A percentile compares a stretch with the other conserved stretches of the same genome.
These are phyloP conservation scores for Fistulifera pelliculosa DNA, from an alignment of 108 stramenopile species.

Conservation along the genomic window DNA sequence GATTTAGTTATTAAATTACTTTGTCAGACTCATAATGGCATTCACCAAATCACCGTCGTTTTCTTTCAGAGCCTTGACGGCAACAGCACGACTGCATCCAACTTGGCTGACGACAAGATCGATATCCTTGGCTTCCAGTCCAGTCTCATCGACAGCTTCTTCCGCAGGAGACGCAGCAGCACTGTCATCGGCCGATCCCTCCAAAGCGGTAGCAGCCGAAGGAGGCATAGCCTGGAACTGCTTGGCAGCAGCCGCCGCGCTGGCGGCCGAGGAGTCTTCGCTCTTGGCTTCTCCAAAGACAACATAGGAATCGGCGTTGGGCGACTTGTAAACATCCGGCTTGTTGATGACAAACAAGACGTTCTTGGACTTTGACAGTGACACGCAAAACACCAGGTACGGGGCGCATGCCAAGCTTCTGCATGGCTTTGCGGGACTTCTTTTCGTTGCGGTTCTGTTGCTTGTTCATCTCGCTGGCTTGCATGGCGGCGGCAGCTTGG, in stretches of 20 bases:
- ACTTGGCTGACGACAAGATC: conserved; percentile 94
- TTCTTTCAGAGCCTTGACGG: conserved; percentile 91
- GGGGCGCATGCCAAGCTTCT: conserved; percentile 93
- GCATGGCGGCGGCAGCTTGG: too few species aligned
- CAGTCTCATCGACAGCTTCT: conserved; percentile 88
- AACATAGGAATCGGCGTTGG: conserved; percentile 92
- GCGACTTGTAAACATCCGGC: conserved; percentile 94
- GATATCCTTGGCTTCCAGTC: conserved; percentile 94
- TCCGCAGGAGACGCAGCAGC: conserved; percentile 28
- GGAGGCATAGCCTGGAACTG: conserved; percentile 65
- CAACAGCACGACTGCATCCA: conserved; percentile 73
- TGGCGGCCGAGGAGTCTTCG: conserved; percentile 84
- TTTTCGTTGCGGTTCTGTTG: conserved; percentile 96
- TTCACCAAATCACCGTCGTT: conserved; percentile 96
- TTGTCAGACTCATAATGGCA: conserved; percentile 95
- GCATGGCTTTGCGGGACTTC: conserved; percentile 98
- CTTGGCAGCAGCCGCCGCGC: conserved; percentile 79
- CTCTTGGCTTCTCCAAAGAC: conserved; percentile 99
- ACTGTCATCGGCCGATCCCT: conserved; percentile 18
- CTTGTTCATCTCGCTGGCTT: conserved; percentile 3
- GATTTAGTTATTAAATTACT: conserved; percentile 35
- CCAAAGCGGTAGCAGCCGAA: conserved; percentile 34
- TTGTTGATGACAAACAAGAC: conserved; percentile 92
- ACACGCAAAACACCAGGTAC: conserved; percentile 92
- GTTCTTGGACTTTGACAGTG: conserved; percentile 94